These are phyloP conservation scores for Brasilioporus rufonigricans DNA, from an alignment of 768 basidiomycete genomes.

Conservation along the genomic window DNA sequence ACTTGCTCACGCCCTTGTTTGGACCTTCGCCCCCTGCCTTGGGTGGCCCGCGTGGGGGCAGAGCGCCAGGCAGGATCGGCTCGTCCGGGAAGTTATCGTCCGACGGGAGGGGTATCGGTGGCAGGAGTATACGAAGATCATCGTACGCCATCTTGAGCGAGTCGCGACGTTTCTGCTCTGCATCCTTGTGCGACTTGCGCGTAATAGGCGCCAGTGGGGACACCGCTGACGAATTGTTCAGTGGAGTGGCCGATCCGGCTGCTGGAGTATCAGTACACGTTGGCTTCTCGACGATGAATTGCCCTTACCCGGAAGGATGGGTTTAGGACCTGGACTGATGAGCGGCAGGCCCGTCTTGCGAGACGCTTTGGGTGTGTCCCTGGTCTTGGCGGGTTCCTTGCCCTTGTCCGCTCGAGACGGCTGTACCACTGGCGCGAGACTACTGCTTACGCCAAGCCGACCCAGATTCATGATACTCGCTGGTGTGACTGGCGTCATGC, in stretches of 20 bases:
- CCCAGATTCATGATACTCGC: slow-evolving; percentile 91
- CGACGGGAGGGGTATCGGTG: slow-evolving; percentile 81
- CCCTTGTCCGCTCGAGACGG: slow-evolving; percentile 20
- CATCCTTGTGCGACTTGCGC: slow-evolving; percentile 90
- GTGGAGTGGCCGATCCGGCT: slow-evolving; percentile 35
- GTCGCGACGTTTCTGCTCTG: slow-evolving; percentile 96
- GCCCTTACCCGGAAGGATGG: slow-evolving; percentile 65
- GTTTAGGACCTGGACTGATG: slow-evolving; percentile 61
- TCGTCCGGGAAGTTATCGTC: slow-evolving; percentile 71
- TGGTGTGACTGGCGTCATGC: slow-evolving; percentile 80
- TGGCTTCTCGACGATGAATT: background rate
- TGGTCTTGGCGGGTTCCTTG: slow-evolving; percentile 31
- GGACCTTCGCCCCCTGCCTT: slow-evolving; percentile 87
- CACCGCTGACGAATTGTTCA: slow-evolving; percentile 24
- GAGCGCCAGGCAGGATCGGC: slow-evolving; percentile 79
- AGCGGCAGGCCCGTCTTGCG: slow-evolving; percentile 31
- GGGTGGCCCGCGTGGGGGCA: slow-evolving; percentile 88
- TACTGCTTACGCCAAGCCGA: slow-evolving; percentile 50
- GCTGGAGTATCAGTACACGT: slow-evolving; percentile 4
- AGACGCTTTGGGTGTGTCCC: slow-evolving; percentile 23
- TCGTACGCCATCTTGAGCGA: slow-evolving; percentile 94
- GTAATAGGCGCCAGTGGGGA: slow-evolving; percentile 45
- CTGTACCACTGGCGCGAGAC: slow-evolving; percentile 35
- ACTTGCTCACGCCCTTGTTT: slow-evolving; percentile 91
- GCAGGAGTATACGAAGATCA: slow-evolving; percentile 77